Conservation (phyloP, 2,329 filamentous ascomycete genomes). For the Xylaria sp. region DNA sequence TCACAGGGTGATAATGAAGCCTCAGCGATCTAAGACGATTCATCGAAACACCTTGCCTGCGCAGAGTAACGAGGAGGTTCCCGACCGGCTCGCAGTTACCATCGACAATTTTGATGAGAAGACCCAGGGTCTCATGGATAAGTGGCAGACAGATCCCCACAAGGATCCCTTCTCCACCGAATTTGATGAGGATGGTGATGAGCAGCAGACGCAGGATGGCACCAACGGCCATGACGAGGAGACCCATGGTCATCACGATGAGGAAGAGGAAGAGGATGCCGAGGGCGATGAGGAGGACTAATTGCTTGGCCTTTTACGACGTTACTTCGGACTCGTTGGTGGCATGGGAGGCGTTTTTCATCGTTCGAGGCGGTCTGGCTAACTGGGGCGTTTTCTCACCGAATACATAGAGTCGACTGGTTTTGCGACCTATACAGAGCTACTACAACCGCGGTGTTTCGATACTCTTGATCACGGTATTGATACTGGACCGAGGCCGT, state of each 20-base stretch:
- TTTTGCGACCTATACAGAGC: too few species aligned
- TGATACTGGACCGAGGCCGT: too few species aligned
- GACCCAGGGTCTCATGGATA: conserved; percentile 46
- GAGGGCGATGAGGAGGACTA: conserved; percentile 44
- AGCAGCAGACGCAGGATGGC: conserved; percentile 19
- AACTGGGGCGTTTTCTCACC: not conserved
- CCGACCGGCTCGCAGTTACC: conserved; percentile 52
- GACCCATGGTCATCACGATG: conserved; percentile 15
- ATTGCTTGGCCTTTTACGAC: not conserved
- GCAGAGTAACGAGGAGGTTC: conserved; percentile 46
- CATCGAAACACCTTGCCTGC: conserved; percentile 45
- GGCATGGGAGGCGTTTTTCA: not conserved
- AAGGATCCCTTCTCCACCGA: conserved; percentile 28
- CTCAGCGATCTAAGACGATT: conserved; percentile 60
- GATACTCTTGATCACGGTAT: too few species aligned
- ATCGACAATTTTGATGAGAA: conserved; percentile 53
- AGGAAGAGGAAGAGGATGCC: conserved; percentile 35
- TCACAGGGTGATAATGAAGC: conserved; percentile 57
- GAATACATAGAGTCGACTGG: not conserved
- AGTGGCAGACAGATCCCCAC: conserved; percentile 49
- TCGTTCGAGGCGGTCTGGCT: not conserved
- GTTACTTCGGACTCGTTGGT: not conserved
- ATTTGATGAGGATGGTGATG: conserved; percentile 24
- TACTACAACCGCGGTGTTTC: too few species aligned
- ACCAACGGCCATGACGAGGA: conserved; percentile 18